These are phyloP conservation scores for Leptographium lundbergii DNA, from an alignment of 2,329 filamentous ascomycete species.

Conservation along the genomic window DNA sequence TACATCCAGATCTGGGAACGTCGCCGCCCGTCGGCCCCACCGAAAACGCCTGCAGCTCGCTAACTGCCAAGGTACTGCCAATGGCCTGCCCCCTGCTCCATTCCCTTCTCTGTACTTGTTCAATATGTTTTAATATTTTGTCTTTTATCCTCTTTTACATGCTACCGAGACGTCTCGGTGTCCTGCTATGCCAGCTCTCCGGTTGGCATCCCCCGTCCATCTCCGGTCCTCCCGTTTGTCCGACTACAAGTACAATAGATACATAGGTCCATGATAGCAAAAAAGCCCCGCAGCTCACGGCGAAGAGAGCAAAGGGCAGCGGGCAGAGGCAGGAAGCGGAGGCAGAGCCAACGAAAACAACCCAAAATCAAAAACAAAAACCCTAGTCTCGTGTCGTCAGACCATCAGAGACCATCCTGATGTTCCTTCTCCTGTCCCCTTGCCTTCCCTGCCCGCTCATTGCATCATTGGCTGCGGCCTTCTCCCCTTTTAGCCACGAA, in stretches of 20 bases:
- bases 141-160: background rate
- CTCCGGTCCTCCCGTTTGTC: background rate
- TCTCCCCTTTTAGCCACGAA: background rate
- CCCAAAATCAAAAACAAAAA: background rate
- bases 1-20: constrained; percentile 96
- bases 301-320: background rate
- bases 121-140: background rate
- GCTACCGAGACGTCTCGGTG: background rate
- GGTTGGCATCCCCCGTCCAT: background rate
- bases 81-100: background rate
- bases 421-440: background rate
- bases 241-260: background rate
- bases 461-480: background rate
- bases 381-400: background rate
- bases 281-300: background rate
- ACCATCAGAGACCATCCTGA: background rate
- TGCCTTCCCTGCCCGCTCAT: background rate
- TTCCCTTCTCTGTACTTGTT: background rate
- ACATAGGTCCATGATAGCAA: background rate
- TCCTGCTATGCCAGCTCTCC: background rate
- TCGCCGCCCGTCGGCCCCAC: constrained; percentile 23
- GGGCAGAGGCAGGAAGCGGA: too few species aligned
- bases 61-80: background rate
- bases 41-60: constrained; percentile 17
- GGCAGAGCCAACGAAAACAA: background rate